Evolutionary conservation across 2,329 filamentous ascomycete genomes (phyloP).

Genomic region (Aspergillus sp.): DNA sequence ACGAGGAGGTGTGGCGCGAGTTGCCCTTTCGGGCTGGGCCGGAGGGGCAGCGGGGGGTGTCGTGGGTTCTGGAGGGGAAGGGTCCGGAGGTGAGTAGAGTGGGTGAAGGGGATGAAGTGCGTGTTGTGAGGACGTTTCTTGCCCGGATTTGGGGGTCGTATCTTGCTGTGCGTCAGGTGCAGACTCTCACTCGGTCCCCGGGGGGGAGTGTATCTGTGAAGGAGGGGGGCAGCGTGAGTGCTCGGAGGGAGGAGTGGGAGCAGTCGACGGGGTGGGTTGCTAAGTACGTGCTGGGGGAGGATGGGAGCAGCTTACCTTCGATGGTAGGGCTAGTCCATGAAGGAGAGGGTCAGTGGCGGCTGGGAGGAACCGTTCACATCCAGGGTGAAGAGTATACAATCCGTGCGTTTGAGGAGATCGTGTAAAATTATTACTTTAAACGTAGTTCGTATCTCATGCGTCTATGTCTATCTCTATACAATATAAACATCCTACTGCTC

Average conservation of each 20-base stretch:
- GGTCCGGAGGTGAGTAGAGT: conserved; percentile 5
- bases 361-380: conserved; percentile 19
- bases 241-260: conserved; percentile 22
- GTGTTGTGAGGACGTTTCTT: conserved; percentile 28
- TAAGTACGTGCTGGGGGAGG: conserved; percentile 3
- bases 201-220: conserved; percentile 16
- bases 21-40: conserved; percentile 33
- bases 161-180: conserved; percentile 27
- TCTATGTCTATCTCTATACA: conserved; percentile 11
- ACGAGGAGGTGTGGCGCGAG: conserved; percentile 68
- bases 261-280: conserved; percentile 8
- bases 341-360: conserved; percentile 14
- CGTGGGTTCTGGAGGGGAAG: conserved; percentile 31
- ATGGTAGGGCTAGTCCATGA: conserved; percentile 17
- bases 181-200: conserved; percentile 13
- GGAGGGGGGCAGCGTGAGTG: conserved; percentile 26
- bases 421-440: conserved; percentile 1
- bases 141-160: conserved; percentile 31
- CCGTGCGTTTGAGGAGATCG: conserved; percentile 27
- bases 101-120: conserved; percentile 14
- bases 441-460: not conserved
- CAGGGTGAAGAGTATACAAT: conserved; percentile 21
- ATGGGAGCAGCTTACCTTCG: conserved; percentile 18
- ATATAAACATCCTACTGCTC: conserved; percentile 21
- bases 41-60: conserved; percentile 23